phyloP scores from a whole-genome alignment of 805 yeast genomes.

The Teunomyces stri region DNA sequence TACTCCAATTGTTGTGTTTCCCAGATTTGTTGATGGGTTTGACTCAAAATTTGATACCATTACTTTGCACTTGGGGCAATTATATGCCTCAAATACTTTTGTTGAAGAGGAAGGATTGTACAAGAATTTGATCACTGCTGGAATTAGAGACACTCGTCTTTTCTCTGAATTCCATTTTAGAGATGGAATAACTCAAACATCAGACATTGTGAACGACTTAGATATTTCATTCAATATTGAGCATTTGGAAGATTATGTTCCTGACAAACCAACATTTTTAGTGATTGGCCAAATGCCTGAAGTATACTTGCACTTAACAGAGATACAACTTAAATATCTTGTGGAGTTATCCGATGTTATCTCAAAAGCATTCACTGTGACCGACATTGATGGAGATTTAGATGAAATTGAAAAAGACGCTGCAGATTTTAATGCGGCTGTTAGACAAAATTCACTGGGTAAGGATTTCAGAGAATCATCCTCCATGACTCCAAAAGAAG shows the following conservation, averaged over 20 bases:
- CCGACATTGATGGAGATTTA: constrained; percentile 37
- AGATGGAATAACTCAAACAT: constrained; percentile 44
- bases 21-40: constrained; percentile 48
- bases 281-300: constrained; percentile 62
- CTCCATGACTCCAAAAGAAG: not conserved
- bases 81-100: constrained; percentile 67
- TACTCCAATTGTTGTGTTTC: constrained; percentile 84
- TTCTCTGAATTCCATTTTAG: constrained; percentile 54
- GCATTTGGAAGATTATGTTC: constrained; percentile 42
- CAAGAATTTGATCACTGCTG: constrained; percentile 60
- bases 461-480: not conserved
- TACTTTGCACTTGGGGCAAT: constrained; percentile 77
- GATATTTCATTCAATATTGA: constrained; percentile 62
- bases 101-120: constrained; percentile 19
- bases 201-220: constrained; percentile 65
- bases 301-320: constrained; percentile 64
- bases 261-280: constrained; percentile 46
- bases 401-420: constrained; percentile 64
- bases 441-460: constrained; percentile 19
- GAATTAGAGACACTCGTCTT: constrained; percentile 70
- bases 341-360: constrained; percentile 54
- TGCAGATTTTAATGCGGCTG: constrained; percentile 55
- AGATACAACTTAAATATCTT: constrained; percentile 63
- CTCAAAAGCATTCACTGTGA: constrained; percentile 49
- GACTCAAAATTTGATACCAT: constrained; percentile 52